Conservation (phyloP, 441 rosid species). For the Gossypium gossypioides region DNA sequence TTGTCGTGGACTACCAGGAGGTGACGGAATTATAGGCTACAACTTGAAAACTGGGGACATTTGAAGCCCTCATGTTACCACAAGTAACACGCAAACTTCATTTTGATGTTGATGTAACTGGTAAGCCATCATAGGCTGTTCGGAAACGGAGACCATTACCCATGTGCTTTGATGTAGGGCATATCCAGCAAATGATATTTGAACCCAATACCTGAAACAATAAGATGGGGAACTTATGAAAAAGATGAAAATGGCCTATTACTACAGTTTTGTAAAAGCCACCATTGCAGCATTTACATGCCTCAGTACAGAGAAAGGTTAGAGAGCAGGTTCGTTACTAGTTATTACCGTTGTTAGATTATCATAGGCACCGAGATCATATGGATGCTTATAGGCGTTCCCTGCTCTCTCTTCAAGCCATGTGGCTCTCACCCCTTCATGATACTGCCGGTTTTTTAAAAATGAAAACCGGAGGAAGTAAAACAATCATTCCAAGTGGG, state of each 20-base stretch:
- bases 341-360: conserved; percentile 50
- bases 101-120: conserved; percentile 24
- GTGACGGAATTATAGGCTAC: too few species aligned
- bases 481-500: conserved; percentile 8
- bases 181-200: conserved; percentile 60
- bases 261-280: background rate
- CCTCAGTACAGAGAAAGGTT: background rate
- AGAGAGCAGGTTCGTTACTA: background rate
- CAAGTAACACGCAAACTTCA: background rate
- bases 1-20: too few species aligned
- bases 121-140: conserved; percentile 40
- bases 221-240: background rate
- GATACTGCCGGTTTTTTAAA: conserved; percentile 41
- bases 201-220: conserved; percentile 68
- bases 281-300: background rate
- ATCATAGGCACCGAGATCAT: conserved; percentile 56
- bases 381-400: conserved; percentile 62
- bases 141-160: conserved; percentile 67
- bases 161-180: conserved; percentile 51
- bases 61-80: background rate
- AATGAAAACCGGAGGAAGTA: background rate
- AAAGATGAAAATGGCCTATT: background rate
- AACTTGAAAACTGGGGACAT: background rate
- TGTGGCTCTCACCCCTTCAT: conserved; percentile 89
- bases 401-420: conserved; percentile 91